phyloP scores from a whole-genome alignment of 495 filamentous ascomycete species.

The Daldinia decipiens region DNA sequence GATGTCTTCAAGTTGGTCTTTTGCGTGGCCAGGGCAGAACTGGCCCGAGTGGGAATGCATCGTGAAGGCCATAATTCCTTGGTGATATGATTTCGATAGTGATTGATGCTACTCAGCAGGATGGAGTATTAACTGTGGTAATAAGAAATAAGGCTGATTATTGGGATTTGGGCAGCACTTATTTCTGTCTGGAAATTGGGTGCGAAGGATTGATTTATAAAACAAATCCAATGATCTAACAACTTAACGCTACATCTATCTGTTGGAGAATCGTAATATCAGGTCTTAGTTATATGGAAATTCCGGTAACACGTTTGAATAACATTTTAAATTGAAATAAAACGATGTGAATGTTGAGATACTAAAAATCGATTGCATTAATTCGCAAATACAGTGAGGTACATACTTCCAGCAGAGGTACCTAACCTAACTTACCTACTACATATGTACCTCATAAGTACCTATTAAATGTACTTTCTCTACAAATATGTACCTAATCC shows the following conservation, averaged over 20 bases:
- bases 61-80: slow-evolving; percentile 85
- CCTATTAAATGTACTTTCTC: neutral
- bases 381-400: neutral
- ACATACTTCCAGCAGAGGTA: too few species aligned
- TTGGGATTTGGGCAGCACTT: slow-evolving; percentile 6
- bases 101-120: neutral
- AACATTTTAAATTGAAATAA: neutral
- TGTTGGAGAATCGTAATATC: neutral
- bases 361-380: slow-evolving; percentile 7
- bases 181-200: slow-evolving; percentile 2
- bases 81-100: neutral
- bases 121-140: neutral
- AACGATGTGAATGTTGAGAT: slow-evolving; percentile 7
- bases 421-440: too few species aligned
- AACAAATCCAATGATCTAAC: neutral
- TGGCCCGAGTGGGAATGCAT: slow-evolving; percentile 98
- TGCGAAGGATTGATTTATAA: neutral
- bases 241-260: neutral
- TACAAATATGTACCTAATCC: too few species aligned
- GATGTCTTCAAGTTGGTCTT: slow-evolving; percentile 83
- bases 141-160: slow-evolving; percentile 3
- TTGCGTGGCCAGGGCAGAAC: slow-evolving; percentile 91
- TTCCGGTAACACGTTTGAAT: neutral
- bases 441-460: too few species aligned
- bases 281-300: neutral